phyloP scores from a whole-genome alignment of 1,139 yeast genomes.

The Suhomyces wounanorum region DNA sequence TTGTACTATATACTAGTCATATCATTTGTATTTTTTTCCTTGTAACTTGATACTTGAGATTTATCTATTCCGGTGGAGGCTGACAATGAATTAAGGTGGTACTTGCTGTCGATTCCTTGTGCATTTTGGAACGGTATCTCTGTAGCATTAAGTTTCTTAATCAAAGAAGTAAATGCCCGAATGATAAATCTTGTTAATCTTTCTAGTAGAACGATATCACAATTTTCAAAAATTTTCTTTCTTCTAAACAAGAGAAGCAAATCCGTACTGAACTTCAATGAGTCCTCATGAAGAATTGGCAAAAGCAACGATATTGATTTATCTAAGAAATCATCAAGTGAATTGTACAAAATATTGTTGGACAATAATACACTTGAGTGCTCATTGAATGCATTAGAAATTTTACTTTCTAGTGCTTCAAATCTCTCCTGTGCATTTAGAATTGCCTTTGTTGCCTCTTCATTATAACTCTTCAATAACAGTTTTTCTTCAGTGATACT shows the following conservation, averaged over 20 bases:
- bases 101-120: not conserved
- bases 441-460: conserved; percentile 6
- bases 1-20: conserved; percentile 1
- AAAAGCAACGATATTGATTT: conserved; percentile 12
- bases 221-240: conserved; percentile 14
- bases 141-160: conserved; percentile 19
- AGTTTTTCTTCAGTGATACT: not conserved
- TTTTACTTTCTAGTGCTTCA: not conserved
- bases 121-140: conserved; percentile 24
- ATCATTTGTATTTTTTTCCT: not conserved
- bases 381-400: not conserved
- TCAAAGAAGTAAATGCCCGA: conserved; percentile 24
- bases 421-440: conserved; percentile 4
- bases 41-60: not conserved
- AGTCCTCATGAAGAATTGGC: conserved; percentile 26
- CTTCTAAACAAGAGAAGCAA: conserved; percentile 16
- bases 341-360: conserved; percentile 1
- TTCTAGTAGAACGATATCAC: conserved; percentile 16
- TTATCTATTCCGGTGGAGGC: conserved; percentile 10
- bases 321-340: conserved; percentile 1
- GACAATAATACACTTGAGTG: not conserved
- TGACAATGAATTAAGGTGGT: conserved; percentile 4
- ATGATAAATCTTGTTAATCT: conserved; percentile 20
- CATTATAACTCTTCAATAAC: conserved; percentile 5
- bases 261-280: conserved; percentile 18